phyloP scores from a whole-genome alignment of 805 yeast species.

The Schizosaccharomyces japonicus region DNA sequence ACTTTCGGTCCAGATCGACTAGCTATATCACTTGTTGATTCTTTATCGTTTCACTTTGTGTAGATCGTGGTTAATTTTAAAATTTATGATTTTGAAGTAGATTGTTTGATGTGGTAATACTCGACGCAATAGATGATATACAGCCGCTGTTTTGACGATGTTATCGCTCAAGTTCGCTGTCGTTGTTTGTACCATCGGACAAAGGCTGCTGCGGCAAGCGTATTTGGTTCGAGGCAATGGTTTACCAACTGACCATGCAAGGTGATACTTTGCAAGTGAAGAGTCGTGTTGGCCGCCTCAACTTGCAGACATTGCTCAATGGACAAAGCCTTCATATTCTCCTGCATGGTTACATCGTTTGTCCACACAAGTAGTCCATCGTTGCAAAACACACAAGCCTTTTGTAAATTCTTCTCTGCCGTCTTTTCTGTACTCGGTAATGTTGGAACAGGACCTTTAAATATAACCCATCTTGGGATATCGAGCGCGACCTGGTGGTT shows the following conservation, averaged over 20 bases:
- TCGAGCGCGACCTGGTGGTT: not conserved
- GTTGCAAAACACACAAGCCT: conserved; percentile 2
- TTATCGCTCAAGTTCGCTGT: too few relatives aligned
- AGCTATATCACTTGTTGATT: too few relatives aligned
- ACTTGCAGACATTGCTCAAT: not conserved
- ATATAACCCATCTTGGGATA: not conserved
- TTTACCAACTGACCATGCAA: not conserved
- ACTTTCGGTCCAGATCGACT: too few relatives aligned
- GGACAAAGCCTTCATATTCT: not conserved
- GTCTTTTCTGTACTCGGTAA: not conserved
- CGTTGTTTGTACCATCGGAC: not conserved
- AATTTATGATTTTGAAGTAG: too few relatives aligned
- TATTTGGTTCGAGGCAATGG: not conserved
- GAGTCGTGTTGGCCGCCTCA: not conserved
- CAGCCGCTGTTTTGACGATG: too few relatives aligned
- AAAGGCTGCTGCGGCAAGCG: not conserved
- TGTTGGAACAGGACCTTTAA: not conserved
- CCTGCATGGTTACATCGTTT: not conserved
- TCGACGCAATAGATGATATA: too few relatives aligned
- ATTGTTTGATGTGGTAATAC: too few relatives aligned
- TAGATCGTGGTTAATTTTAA: too few relatives aligned
- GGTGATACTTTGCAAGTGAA: not conserved
- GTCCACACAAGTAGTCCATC: conserved; percentile 1
- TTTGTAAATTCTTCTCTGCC: not conserved
- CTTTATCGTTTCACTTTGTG: too few relatives aligned